Percentiles rank a stretch among this genome's conserved stretches.
phyloP scores from a whole-genome alignment of 148 eudicot genomes.

The Rhododendron griersonianum region DNA sequence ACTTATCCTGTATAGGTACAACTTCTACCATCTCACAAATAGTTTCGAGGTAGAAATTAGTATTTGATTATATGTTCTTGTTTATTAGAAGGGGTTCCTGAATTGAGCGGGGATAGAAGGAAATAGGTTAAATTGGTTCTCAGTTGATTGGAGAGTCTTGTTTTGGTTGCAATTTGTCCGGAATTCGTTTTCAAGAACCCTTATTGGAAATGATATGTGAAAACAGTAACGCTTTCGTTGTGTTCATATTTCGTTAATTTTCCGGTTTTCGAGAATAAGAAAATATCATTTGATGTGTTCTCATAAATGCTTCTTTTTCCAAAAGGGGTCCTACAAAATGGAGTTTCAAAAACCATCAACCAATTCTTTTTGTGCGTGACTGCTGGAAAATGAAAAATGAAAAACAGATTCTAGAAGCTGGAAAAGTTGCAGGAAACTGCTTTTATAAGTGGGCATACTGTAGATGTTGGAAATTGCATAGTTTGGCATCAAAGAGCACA shows the following conservation, averaged over 20 bases:
- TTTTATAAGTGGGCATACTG: background rate
- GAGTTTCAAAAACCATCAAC: background rate
- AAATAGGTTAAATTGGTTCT: background rate
- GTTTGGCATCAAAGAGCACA: background rate
- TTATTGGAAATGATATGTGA: background rate
- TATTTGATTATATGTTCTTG: background rate
- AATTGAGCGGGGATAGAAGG: background rate
- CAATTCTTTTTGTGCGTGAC: background rate
- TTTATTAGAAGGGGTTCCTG: background rate
- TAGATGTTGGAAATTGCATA: background rate
- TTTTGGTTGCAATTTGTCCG: background rate
- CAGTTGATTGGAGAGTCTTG: background rate
- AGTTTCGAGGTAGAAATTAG: background rate
- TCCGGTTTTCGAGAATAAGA: background rate
- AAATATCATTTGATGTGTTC: background rate
- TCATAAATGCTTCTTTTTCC: background rate
- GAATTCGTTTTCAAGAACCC: background rate
- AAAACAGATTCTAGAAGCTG: background rate
- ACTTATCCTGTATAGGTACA: no score
- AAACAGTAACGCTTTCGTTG: background rate
- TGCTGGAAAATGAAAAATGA: background rate
- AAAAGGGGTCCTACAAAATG: background rate
- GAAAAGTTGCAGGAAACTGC: background rate
- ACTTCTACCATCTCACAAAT: no score
- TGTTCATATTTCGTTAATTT: background rate